These are phyloP conservation scores for Ophiostoma piceae DNA, from an alignment of 2,329 filamentous ascomycete species.

Conservation along the genomic window DNA sequence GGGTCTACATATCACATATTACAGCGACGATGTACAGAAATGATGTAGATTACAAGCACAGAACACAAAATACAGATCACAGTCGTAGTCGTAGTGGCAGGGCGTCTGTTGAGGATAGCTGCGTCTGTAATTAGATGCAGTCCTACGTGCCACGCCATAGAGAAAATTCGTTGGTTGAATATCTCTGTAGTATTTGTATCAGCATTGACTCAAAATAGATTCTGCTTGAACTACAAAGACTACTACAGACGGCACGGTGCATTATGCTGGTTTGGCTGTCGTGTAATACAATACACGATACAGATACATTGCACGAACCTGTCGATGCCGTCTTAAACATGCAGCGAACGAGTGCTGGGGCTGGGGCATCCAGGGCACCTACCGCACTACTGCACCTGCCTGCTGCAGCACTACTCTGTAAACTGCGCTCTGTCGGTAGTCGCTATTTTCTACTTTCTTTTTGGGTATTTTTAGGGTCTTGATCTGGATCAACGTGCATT, in stretches of 20 bases:
- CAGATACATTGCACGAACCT: not conserved
- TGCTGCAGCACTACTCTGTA: not conserved
- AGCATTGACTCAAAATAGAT: not conserved
- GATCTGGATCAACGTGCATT: no score
- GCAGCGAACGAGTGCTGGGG: conserved; percentile 10
- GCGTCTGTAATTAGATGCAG: conserved; percentile 5
- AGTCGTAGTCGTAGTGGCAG: not conserved
- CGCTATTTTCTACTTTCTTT: not conserved
- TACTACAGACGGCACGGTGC: not conserved
- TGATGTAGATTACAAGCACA: no score
- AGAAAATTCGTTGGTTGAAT: not conserved
- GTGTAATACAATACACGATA: not conserved
- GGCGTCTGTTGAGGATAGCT: not conserved
- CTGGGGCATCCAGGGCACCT: not conserved
- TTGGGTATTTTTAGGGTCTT: not conserved
- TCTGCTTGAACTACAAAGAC: not conserved
- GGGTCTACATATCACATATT: not conserved
- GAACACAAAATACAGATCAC: not conserved
- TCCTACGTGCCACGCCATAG: conserved; percentile 9
- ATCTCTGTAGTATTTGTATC: not conserved
- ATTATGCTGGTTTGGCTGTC: not conserved
- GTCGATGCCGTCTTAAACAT: conserved; percentile 6
- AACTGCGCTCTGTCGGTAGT: not conserved
- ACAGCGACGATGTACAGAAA: not conserved
- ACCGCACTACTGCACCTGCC: not conserved